phyloP scores from a whole-genome alignment of 345 rosid species.

The Boechera retrofracta region DNA sequence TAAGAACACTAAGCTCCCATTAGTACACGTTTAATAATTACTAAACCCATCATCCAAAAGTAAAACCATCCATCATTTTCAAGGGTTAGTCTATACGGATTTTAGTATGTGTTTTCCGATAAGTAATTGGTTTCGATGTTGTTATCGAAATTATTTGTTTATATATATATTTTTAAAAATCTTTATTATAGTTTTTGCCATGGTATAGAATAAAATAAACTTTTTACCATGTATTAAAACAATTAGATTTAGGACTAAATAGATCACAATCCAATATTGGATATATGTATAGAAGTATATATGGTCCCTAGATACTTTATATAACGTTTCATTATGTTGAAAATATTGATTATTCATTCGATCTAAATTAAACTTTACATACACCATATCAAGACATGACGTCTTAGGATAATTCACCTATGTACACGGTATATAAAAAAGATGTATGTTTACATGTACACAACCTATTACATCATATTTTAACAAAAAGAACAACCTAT shows the following conservation, averaged over 20 bases:
- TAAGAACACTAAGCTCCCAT: conserved; percentile 35
- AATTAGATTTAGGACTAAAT: background rate
- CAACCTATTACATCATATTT: conserved; percentile 30
- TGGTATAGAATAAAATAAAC: background rate
- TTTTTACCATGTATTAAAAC: background rate
- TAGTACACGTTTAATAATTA: conserved; percentile 29
- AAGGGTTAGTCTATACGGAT: conserved; percentile 11
- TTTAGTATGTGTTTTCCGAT: background rate
- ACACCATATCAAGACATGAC: conserved; percentile 19
- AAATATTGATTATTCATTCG: conserved; percentile 3
- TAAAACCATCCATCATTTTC: conserved; percentile 6
- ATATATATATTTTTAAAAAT: background rate
- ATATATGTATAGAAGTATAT: background rate
- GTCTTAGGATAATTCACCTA: conserved; percentile 10
- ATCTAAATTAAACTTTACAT: conserved; percentile 17
- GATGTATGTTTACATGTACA: conserved; percentile 5
- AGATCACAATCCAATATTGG: conserved; percentile 1
- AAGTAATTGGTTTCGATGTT: background rate
- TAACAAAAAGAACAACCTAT: conserved; percentile 6
- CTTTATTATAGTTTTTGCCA: background rate
- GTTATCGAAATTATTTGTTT: background rate
- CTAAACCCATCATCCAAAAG: conserved; percentile 14
- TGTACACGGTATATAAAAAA: background rate
- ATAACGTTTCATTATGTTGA: background rate
- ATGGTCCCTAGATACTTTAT: background rate